Percentiles rank a stretch among this genome's conserved stretches.
phyloP scores from a whole-genome alignment of 345 rosid genomes.

The Eucalyptus guilfoylei region DNA sequence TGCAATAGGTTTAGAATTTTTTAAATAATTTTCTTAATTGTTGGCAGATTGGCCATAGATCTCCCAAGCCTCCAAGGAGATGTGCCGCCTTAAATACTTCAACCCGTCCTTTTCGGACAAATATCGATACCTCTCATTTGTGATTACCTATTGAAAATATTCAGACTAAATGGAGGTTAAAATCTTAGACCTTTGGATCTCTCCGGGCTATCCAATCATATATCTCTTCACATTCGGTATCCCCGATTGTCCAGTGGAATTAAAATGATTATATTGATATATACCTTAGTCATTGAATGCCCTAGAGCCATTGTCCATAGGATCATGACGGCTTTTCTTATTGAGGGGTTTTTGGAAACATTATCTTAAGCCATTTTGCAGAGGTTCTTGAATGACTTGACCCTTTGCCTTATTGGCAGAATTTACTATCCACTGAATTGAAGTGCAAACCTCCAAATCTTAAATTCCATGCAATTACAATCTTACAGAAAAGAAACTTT shows the following conservation, averaged over 20 bases:
- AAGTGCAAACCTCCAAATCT: not conserved
- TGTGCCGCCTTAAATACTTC: not conserved
- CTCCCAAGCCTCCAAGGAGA: not conserved
- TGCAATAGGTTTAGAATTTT: too few relatives aligned
- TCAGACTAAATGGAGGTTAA: not conserved
- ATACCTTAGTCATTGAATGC: not conserved
- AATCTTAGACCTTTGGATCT: not conserved
- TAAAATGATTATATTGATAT: not conserved
- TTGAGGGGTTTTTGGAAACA: not conserved
- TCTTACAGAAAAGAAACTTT: not conserved
- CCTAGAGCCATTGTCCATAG: not conserved
- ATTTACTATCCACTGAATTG: not conserved
- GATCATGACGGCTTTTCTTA: not conserved
- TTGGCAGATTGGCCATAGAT: not conserved
- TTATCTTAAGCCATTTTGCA: not conserved
- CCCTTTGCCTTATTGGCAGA: not conserved
- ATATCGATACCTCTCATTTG: not conserved
- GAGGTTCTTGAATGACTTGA: not conserved
- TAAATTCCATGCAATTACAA: not conserved
- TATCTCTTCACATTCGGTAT: not conserved
- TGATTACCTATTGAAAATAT: not conserved
- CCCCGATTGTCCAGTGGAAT: not conserved
- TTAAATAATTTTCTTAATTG: not conserved
- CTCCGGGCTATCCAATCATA: not conserved
- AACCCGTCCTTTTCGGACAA: not conserved